Evolutionary conservation across 129 eudicot genomes (phyloP).

Genomic region (Heracleum sosnowskyi): DNA sequence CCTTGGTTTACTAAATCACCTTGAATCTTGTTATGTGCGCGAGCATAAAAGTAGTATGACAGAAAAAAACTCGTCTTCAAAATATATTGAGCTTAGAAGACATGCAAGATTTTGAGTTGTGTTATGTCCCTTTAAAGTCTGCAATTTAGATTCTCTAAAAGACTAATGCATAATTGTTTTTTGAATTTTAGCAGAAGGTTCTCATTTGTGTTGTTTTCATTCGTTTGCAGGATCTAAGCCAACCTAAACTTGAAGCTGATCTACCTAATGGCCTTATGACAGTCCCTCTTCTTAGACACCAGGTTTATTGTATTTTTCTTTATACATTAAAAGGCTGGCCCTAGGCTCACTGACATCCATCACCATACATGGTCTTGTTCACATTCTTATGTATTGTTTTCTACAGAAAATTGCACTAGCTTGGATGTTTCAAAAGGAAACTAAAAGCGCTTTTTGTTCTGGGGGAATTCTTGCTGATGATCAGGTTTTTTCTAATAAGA

Average conservation of each 20-base stretch:
- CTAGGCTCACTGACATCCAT: not conserved
- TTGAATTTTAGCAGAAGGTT: not conserved
- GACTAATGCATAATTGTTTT: not conserved
- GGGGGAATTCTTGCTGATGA: constrained; percentile 99
- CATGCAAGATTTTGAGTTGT: not conserved
- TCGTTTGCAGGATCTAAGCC: constrained; percentile 62
- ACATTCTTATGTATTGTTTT: not conserved
- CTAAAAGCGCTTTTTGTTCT: constrained; percentile 41
- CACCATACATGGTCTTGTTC: not conserved
- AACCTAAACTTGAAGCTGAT: constrained; percentile 43
- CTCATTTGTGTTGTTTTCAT: not conserved
- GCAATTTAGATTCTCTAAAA: not conserved
- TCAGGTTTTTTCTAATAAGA: constrained; percentile 37
- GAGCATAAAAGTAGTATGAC: not conserved
- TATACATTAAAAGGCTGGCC: not conserved
- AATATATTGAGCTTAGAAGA: not conserved
- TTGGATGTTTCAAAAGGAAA: constrained; percentile 89
- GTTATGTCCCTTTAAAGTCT: not conserved
- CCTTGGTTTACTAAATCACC: not conserved
- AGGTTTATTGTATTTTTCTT: constrained; percentile 36
- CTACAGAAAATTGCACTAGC: constrained; percentile 83
- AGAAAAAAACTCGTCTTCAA: not conserved
- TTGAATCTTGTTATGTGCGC: not conserved
- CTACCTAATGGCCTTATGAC: constrained; percentile 66
- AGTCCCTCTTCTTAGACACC: constrained; percentile 84